Conservation (phyloP, 2,329 filamentous ascomycete species). For the Ophiostoma angusticollis region DNA sequence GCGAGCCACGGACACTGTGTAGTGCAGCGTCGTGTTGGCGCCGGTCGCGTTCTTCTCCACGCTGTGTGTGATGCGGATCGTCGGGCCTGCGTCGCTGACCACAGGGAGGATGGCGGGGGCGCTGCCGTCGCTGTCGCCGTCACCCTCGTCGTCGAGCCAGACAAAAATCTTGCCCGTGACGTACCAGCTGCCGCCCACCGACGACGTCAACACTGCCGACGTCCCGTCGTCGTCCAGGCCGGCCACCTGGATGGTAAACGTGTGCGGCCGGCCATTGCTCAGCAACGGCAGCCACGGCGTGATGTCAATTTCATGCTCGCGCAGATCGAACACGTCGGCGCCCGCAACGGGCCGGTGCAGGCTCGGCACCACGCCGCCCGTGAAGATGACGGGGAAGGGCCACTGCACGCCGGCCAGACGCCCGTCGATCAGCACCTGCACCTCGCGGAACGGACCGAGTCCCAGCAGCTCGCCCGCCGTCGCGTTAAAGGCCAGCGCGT, state of each 20-base stretch:
- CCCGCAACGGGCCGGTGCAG: constrained; percentile 70
- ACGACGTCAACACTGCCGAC: constrained; percentile 34
- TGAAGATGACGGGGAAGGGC: constrained; percentile 76
- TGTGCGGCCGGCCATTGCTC: constrained; percentile 51
- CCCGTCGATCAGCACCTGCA: constrained; percentile 64
- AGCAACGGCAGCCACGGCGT: constrained; percentile 61
- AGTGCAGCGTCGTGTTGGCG: constrained; percentile 45
- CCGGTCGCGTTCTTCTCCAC: constrained; percentile 35
- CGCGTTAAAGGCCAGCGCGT: constrained; percentile 43
- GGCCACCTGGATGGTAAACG: constrained; percentile 53
- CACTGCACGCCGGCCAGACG: constrained; percentile 60
- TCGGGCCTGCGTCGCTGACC: constrained; percentile 21
- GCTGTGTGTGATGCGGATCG: constrained; percentile 30
- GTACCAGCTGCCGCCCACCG: constrained; percentile 57
- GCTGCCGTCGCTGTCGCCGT: constrained; percentile 16
- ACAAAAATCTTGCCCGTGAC: constrained; percentile 69
- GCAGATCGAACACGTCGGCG: constrained; percentile 64
- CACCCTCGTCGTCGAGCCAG: constrained; percentile 46
- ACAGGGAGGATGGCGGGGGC: constrained; percentile 17
- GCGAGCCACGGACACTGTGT: constrained; percentile 44
- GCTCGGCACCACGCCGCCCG: constrained; percentile 63
- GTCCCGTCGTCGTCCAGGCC: constrained; percentile 46
- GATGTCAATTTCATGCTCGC: constrained; percentile 72
- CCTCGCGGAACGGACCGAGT: constrained; percentile 62
- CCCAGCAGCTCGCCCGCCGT: constrained; percentile 48